These are phyloP conservation scores for Botrytis elliptica DNA, from an alignment of 2,329 filamentous ascomycete species.

Conservation along the genomic window DNA sequence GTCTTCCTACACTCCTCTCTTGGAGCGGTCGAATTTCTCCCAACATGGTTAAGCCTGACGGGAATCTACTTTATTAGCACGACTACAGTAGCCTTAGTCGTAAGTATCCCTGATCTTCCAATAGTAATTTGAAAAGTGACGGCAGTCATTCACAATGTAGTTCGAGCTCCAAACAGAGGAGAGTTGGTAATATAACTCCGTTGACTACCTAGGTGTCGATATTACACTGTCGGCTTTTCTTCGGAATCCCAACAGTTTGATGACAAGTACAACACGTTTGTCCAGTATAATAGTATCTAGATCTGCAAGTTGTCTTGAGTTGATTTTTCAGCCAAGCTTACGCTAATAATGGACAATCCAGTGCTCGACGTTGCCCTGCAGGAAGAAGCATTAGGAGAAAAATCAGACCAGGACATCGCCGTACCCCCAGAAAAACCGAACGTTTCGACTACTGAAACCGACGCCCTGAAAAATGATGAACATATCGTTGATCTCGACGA, in stretches of 20 bases:
- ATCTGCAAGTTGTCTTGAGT: neutral
- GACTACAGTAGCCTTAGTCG: too few relatives aligned
- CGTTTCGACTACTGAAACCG: neutral
- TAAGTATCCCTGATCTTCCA: too few relatives aligned
- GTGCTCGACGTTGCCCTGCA: neutral
- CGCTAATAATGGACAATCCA: neutral
- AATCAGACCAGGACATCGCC: neutral
- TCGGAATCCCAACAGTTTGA: neutral
- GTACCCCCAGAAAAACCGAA: neutral
- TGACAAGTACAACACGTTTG: neutral
- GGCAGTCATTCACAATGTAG: too few relatives aligned
- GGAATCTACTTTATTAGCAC: too few relatives aligned
- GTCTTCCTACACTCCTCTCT: too few relatives aligned
- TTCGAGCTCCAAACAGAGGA: too few relatives aligned
- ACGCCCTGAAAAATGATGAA: neutral
- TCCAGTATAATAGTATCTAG: too few relatives aligned
- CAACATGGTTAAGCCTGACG: too few relatives aligned
- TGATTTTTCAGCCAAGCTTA: fast-evolving
- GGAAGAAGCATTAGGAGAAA: neutral
- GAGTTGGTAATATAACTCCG: too few relatives aligned
- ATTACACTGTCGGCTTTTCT: neutral
- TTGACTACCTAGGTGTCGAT: too few relatives aligned
- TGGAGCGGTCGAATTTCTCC: too few relatives aligned
- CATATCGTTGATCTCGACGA: conserved; percentile 12
- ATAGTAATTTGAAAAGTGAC: too few relatives aligned